A percentile compares a stretch with the other conserved stretches of the same genome.
These are phyloP conservation scores for Metarhizium robertsii DNA, from an alignment of 2,329 filamentous ascomycete genomes.

Conservation along the genomic window DNA sequence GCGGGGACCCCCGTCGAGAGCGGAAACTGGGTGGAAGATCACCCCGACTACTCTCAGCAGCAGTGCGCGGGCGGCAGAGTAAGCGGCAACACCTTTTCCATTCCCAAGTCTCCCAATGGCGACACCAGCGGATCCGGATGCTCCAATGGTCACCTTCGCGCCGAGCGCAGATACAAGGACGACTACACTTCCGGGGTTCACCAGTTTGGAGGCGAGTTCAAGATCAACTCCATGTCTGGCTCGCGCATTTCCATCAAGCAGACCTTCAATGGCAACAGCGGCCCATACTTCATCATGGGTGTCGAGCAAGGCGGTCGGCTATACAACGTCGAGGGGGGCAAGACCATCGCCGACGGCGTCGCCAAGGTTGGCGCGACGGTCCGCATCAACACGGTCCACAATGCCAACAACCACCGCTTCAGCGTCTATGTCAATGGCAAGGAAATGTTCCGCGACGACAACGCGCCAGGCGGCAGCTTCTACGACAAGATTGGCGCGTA, in stretches of 20 bases:
- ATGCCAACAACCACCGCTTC: slow-evolving; percentile 9
- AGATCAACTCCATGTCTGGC: slow-evolving; percentile 14
- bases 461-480: too few relatives aligned
- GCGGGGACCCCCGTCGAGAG: too few relatives aligned
- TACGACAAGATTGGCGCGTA: too few relatives aligned
- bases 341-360: slow-evolving; percentile 5
- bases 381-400: slow-evolving; percentile 16
- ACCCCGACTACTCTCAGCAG: too few relatives aligned
- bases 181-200: too few relatives aligned
- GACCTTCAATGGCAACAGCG: slow-evolving; percentile 2
- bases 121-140: too few relatives aligned
- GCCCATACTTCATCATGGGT: slow-evolving; percentile 12
- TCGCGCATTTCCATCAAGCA: slow-evolving; percentile 10
- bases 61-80: too few relatives aligned
- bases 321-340: slow-evolving; percentile 13
- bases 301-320: slow-evolving; percentile 10
- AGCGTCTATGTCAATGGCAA: slow-evolving; percentile 16
- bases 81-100: too few relatives aligned
- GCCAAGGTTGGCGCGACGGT: slow-evolving; percentile 12
- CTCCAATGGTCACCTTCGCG: too few relatives aligned
- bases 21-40: too few relatives aligned
- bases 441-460: slow-evolving; percentile 4
- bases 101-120: too few relatives aligned
- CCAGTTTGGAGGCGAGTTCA: slow-evolving; percentile 10
- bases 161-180: too few relatives aligned